phyloP scores from a whole-genome alignment of 2,329 filamentous ascomycete species.

The Penicillium decumbens region DNA sequence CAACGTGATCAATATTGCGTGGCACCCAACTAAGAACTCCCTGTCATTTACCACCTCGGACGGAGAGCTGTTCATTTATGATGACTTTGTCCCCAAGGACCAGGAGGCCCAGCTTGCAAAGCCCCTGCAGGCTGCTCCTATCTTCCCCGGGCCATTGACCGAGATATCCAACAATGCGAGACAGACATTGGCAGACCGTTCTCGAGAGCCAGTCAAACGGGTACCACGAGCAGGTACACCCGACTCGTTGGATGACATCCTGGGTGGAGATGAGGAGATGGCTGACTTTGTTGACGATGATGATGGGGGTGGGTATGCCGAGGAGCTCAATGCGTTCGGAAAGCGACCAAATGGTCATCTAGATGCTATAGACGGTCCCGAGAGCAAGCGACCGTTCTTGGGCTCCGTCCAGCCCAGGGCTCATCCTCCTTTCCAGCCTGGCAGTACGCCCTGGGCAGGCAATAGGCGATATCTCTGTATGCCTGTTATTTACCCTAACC shows the following conservation, averaged over 20 bases:
- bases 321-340: slow-evolving; percentile 58
- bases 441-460: slow-evolving; percentile 91
- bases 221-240: slow-evolving; percentile 58
- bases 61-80: slow-evolving; percentile 88
- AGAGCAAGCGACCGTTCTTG: slow-evolving; percentile 50
- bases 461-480: slow-evolving; percentile 84
- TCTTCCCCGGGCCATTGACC: slow-evolving; percentile 72
- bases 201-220: slow-evolving; percentile 50
- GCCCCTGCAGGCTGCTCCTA: slow-evolving; percentile 69
- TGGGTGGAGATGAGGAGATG: slow-evolving; percentile 59
- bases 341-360: slow-evolving; percentile 56
- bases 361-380: slow-evolving; percentile 42
- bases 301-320: slow-evolving; percentile 82
- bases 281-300: slow-evolving; percentile 93
- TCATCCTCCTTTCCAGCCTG: slow-evolving; percentile 85
- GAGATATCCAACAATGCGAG: slow-evolving; percentile 65
- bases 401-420: slow-evolving; percentile 58
- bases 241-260: slow-evolving; percentile 78
- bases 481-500: slow-evolving; percentile 4
- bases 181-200: slow-evolving; percentile 53
- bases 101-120: slow-evolving; percentile 49
- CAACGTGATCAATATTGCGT: slow-evolving; percentile 78
- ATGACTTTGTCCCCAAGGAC: slow-evolving; percentile 51
- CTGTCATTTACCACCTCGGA: slow-evolving; percentile 88
- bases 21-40: slow-evolving; percentile 87